These are phyloP conservation scores for Fusarium cicatricum DNA, from an alignment of 2,329 filamentous ascomycete species.

Conservation along the genomic window DNA sequence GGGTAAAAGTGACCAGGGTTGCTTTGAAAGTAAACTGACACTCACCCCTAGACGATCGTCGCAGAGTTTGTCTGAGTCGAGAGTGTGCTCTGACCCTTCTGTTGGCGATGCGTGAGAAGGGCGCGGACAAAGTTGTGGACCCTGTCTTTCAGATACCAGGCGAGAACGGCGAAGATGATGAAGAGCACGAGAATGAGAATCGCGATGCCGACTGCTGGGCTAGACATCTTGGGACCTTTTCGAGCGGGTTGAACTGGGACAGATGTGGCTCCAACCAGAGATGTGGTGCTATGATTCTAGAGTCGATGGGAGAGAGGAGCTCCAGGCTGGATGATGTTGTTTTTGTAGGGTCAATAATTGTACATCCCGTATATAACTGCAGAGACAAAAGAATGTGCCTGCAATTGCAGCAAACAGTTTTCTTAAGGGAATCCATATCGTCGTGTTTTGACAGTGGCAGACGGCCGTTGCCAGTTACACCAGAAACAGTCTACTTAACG, in stretches of 20 bases:
- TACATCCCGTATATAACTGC: too few relatives aligned
- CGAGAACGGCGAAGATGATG: conserved; percentile 40
- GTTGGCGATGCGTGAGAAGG: conserved; percentile 35
- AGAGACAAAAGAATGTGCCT: not conserved
- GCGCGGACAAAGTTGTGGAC: conserved; percentile 44
- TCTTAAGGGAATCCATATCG: not conserved
- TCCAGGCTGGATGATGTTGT: too few relatives aligned
- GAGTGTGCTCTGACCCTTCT: conserved; percentile 1
- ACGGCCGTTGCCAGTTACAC: conserved; percentile 11
- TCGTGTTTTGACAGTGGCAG: conserved; percentile 15
- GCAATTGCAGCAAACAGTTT: not conserved
- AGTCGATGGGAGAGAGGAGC: too few relatives aligned
- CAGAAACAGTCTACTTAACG: not conserved
- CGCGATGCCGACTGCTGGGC: conserved; percentile 44
- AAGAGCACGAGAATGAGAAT: conserved; percentile 46
- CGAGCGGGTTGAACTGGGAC: not conserved
- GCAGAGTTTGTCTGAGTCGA: conserved; percentile 21
- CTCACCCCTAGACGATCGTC: conserved; percentile 25
- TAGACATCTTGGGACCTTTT: conserved; percentile 36
- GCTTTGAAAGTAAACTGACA: not conserved
- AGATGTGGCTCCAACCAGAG: too few relatives aligned
- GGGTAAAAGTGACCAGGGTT: not conserved
- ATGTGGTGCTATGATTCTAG: not conserved
- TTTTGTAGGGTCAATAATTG: too few relatives aligned
- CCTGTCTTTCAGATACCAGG: conserved; percentile 42